Evolutionary conservation across 257 asterid species (phyloP).

Genomic region (Knoxia roxburghii): DNA sequence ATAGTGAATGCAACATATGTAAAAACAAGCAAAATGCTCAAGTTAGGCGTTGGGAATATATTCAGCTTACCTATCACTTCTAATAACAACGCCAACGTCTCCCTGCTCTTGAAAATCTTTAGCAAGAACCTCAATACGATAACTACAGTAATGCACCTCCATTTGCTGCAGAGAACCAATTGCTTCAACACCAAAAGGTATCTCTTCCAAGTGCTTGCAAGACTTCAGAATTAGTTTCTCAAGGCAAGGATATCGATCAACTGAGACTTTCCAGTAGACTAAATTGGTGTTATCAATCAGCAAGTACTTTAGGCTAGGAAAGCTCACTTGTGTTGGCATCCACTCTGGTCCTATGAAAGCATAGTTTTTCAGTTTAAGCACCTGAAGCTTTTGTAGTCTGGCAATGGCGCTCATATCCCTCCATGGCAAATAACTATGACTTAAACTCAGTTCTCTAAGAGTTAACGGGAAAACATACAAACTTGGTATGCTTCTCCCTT

Average conservation of each 20-base stretch:
- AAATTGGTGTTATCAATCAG: conserved; percentile 5
- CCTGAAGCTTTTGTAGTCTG: conserved; percentile 8
- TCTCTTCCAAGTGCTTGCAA: neutral
- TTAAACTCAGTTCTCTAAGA: neutral
- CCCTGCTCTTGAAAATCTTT: neutral
- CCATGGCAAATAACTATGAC: conserved; percentile 13
- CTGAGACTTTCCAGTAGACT: conserved; percentile 5
- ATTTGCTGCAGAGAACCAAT: neutral
- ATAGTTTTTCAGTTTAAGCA: conserved; percentile 15
- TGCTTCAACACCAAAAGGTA: neutral
- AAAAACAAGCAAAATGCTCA: neutral
- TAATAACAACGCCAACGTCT: conserved; percentile 13
- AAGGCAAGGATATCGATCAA: conserved; percentile 6
- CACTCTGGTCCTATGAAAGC: conserved; percentile 16
- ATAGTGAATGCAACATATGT: neutral
- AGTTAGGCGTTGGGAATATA: neutral
- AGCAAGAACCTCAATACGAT: conserved; percentile 7
- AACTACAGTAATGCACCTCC: conserved; percentile 13
- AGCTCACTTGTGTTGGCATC: neutral
- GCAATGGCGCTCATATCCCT: neutral
- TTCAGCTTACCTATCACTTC: neutral
- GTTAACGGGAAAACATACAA: neutral
- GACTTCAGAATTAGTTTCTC: neutral
- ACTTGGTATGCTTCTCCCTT: neutral
- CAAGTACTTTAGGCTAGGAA: conserved; percentile 4